These are phyloP conservation scores for Bolboschoenus planiculmis DNA, from an alignment of 176 grass and related monocot genomes.

Conservation along the genomic window DNA sequence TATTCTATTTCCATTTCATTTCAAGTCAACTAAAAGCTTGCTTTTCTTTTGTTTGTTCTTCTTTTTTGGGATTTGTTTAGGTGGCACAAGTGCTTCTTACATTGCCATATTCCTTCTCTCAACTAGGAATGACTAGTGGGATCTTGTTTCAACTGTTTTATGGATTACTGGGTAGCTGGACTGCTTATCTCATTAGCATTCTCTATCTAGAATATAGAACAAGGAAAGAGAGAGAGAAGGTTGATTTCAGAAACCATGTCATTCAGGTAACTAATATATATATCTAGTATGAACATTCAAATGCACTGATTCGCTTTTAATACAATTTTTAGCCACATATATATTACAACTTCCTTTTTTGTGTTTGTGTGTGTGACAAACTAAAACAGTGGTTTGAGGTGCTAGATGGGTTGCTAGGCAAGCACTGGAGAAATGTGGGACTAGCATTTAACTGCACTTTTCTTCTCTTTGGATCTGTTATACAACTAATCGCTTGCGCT, in stretches of 20 bases:
- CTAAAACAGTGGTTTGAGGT: slow-evolving; percentile 92
- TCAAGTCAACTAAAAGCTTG: neutral
- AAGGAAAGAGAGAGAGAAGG: slow-evolving; percentile 95
- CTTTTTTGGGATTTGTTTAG: slow-evolving; percentile 29
- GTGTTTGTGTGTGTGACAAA: neutral
- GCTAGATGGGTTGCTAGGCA: slow-evolving; percentile 83
- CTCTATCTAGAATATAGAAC: slow-evolving; percentile 92
- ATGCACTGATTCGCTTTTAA: neutral
- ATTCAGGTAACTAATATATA: slow-evolving; percentile 55
- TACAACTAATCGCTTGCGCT: slow-evolving; percentile 97
- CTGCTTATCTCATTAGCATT: slow-evolving; percentile 96
- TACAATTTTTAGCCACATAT: neutral
- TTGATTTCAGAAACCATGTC: slow-evolving; percentile 92
- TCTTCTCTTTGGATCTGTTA: slow-evolving; percentile 97
- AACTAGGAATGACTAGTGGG: slow-evolving; percentile 92
- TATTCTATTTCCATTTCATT: neutral
- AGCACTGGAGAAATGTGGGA: slow-evolving; percentile 95
- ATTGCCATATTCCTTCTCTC: slow-evolving; percentile 95
- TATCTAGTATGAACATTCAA: neutral
- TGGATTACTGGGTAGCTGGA: slow-evolving; percentile 93
- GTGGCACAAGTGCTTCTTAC: slow-evolving; percentile 98
- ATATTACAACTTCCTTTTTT: neutral
- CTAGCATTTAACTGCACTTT: slow-evolving; percentile 99
- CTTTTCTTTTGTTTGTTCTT: neutral
- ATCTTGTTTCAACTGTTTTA: slow-evolving; percentile 95